Percentiles rank a stretch among this genome's conserved stretches.
phyloP scores from a whole-genome alignment of 1,284 basidiomycete genomes.

The Heliocybe sulcata region DNA sequence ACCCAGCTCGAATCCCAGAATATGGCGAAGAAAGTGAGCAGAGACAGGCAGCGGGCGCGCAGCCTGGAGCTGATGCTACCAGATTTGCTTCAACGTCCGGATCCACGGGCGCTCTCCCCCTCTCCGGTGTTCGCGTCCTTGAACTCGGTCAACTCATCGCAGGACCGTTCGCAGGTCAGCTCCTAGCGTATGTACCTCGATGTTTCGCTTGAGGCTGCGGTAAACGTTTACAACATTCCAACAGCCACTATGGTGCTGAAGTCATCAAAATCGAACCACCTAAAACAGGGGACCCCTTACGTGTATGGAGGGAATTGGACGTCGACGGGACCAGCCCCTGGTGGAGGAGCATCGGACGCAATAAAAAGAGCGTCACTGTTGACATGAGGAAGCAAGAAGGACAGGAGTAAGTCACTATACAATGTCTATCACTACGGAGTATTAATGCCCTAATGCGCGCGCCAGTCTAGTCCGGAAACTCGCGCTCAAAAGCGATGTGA shows the following conservation, averaged over 20 bases:
- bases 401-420: slow-evolving; percentile 39
- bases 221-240: neutral
- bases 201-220: neutral
- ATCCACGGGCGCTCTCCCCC: slow-evolving; percentile 18
- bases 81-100: neutral
- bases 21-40: too few species aligned
- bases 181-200: slow-evolving; percentile 43
- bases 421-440: neutral
- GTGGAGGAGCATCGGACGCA: slow-evolving; percentile 62
- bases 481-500: slow-evolving; percentile 53
- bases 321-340: slow-evolving; percentile 64
- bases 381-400: slow-evolving; percentile 55
- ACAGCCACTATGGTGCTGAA: slow-evolving; percentile 63
- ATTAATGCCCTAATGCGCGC: neutral
- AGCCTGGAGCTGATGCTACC: too few species aligned
- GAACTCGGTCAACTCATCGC: slow-evolving; percentile 67
- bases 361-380: slow-evolving; percentile 67
- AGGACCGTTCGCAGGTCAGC: slow-evolving; percentile 64
- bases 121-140: slow-evolving; percentile 56
- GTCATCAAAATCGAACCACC: slow-evolving; percentile 67
- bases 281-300: slow-evolving; percentile 53
- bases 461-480: slow-evolving; percentile 54
- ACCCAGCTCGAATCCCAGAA: too few species aligned
- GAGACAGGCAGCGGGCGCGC: too few species aligned
- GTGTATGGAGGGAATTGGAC: slow-evolving; percentile 65